phyloP scores from a whole-genome alignment of 768 basidiomycete species.

The Chalciporus pseudorubinellus region DNA sequence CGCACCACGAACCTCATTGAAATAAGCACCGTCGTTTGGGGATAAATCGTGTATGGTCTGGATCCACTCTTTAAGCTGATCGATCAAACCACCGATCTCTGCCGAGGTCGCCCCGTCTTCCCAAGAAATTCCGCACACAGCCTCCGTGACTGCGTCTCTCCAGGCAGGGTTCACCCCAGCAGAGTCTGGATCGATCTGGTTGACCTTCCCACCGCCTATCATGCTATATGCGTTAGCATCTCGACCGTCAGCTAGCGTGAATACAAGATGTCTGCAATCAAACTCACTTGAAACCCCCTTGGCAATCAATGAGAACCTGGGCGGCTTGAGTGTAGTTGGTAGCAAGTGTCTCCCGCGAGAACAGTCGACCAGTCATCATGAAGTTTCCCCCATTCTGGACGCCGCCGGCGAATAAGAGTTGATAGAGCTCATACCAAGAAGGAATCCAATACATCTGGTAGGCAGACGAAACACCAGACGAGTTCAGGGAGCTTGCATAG shows the following conservation, averaged over 20 bases:
- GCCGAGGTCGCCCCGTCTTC: constrained; percentile 12
- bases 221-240: constrained; percentile 29
- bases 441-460: constrained; percentile 23
- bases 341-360: constrained; percentile 30
- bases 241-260: constrained; percentile 8
- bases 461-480: constrained; percentile 20
- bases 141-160: constrained; percentile 37
- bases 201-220: constrained; percentile 45
- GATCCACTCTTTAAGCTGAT: constrained; percentile 11
- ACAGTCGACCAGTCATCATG: constrained; percentile 35
- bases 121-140: constrained; percentile 11
- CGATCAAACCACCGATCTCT: constrained; percentile 11
- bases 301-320: constrained; percentile 11
- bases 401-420: not conserved
- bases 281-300: constrained; percentile 5
- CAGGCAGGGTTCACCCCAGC: constrained; percentile 48
- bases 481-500: constrained; percentile 11
- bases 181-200: constrained; percentile 33
- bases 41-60: constrained; percentile 25
- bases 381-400: constrained; percentile 22
- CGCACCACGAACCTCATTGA: constrained; percentile 41
- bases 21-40: constrained; percentile 39
- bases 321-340: constrained; percentile 25
- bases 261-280: too few species aligned
- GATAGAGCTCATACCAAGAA: constrained; percentile 28